Percentiles rank a stretch among this genome's conserved stretches.
phyloP scores from a whole-genome alignment of 192 early-diverging fungal species.

The Linnemannia schmuckeri region DNA sequence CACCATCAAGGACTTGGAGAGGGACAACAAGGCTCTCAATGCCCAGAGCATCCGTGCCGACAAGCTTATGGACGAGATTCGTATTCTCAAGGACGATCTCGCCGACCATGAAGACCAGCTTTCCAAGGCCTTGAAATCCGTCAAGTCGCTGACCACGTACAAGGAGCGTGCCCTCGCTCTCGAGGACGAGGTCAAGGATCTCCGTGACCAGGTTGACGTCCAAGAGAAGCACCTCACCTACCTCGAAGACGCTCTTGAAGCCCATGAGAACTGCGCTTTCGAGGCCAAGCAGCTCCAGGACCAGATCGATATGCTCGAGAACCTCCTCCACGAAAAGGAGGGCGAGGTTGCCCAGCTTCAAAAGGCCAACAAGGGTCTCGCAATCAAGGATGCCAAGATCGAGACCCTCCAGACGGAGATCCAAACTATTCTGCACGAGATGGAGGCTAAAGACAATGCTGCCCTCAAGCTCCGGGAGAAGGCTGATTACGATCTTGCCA shows the following conservation, averaged over 20 bases:
- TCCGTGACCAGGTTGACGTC: constrained; percentile 22
- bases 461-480: constrained; percentile 5
- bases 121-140: not conserved
- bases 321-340: constrained; percentile 14
- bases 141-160: not conserved
- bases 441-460: constrained; percentile 10
- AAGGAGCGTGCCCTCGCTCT: constrained; percentile 7
- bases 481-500: constrained; percentile 13
- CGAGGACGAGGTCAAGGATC: constrained; percentile 26
- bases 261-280: constrained; percentile 21
- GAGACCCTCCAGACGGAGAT: constrained; percentile 15
- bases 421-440: constrained; percentile 10
- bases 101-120: constrained; percentile 21
- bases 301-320: constrained; percentile 20
- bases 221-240: constrained; percentile 43
- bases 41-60: not conserved
- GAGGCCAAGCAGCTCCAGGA: constrained; percentile 19
- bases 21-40: constrained; percentile 5
- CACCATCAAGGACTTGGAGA: constrained; percentile 1
- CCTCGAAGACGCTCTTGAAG: constrained; percentile 30
- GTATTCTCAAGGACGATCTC: constrained; percentile 10
- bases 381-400: constrained; percentile 14
- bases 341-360: constrained; percentile 5
- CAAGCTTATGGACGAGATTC: constrained; percentile 14
- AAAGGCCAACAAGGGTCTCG: not conserved